Conservation (phyloP, 306 rosid genomes). For the Ormosia semicastrata region DNA sequence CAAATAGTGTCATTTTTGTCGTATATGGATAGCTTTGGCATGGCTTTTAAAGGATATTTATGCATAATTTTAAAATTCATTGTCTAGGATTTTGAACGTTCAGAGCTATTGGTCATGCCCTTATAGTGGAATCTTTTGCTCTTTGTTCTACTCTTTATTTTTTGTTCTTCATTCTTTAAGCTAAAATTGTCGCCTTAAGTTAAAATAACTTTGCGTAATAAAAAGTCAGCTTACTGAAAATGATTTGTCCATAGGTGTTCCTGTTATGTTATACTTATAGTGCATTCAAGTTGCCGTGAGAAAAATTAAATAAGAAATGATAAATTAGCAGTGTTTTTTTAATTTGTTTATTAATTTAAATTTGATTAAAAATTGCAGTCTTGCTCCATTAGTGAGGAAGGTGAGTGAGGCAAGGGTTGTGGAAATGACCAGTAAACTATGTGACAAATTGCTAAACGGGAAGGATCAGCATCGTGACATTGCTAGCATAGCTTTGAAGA, state of each 20-base stretch:
- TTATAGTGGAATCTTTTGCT: neutral
- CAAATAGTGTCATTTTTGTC: neutral
- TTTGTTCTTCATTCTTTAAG: neutral
- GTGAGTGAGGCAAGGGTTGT: slow-evolving; percentile 80
- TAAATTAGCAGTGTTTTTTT: neutral
- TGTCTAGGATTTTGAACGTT: neutral
- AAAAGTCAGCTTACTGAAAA: neutral
- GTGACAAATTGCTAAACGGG: slow-evolving; percentile 81
- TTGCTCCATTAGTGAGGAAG: slow-evolving; percentile 94
- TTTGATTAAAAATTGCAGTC: slow-evolving; percentile 49
- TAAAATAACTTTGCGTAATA: neutral
- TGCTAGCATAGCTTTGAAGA: slow-evolving; percentile 97
- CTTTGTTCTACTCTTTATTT: neutral
- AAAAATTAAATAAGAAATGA: neutral
- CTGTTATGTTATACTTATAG: neutral
- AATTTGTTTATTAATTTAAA: neutral
- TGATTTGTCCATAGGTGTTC: slow-evolving; percentile 3
- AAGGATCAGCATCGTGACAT: slow-evolving; percentile 93
- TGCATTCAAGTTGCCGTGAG: neutral
- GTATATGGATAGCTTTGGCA: neutral
- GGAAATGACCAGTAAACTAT: slow-evolving; percentile 81
- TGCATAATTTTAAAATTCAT: neutral
- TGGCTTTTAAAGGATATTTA: neutral
- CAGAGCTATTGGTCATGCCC: neutral
- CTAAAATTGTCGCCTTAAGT: neutral